These are phyloP conservation scores for Diddensiella caesifluorescens DNA, from an alignment of 805 yeast species.

Conservation along the genomic window DNA sequence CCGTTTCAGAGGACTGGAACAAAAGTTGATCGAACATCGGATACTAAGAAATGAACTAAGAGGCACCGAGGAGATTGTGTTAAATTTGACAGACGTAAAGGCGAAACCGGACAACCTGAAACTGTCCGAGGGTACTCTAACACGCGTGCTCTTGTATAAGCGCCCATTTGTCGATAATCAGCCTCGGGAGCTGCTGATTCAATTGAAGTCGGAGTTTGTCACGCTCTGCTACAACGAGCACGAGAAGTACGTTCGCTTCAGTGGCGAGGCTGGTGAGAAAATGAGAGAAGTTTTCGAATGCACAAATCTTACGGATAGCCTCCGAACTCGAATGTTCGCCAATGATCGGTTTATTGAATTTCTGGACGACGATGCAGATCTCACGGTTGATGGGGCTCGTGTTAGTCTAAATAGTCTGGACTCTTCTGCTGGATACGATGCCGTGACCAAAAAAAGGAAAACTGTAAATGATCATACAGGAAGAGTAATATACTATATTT, in stretches of 20 bases:
- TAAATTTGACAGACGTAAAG: slow-evolving; percentile 44
- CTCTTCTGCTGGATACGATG: not conserved
- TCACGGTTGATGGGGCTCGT: slow-evolving; percentile 11
- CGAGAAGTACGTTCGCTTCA: not conserved
- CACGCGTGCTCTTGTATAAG: slow-evolving; percentile 33
- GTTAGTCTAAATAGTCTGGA: not conserved
- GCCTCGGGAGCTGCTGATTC: slow-evolving; percentile 39
- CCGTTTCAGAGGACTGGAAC: slow-evolving; percentile 70
- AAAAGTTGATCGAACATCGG: slow-evolving; percentile 51
- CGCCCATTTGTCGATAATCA: slow-evolving; percentile 44
- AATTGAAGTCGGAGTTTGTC: slow-evolving; percentile 23
- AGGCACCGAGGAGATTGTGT: slow-evolving; percentile 49
- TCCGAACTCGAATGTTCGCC: not conserved
- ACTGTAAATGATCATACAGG: slow-evolving; percentile 1
- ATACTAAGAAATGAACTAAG: slow-evolving; percentile 50
- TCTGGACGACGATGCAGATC: slow-evolving; percentile 3
- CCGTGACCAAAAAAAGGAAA: not conserved
- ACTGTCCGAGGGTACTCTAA: not conserved
- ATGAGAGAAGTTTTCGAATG: slow-evolving; percentile 2
- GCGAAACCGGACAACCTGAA: slow-evolving; percentile 13
- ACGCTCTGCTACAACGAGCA: not conserved
- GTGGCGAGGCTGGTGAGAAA: not conserved
- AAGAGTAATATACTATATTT: slow-evolving; percentile 5
- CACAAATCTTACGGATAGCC: not conserved
- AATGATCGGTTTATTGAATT: not conserved